These are phyloP conservation scores for Tolypocladium ovalisporum DNA, from an alignment of 2,329 filamentous ascomycete species.

Conservation along the genomic window DNA sequence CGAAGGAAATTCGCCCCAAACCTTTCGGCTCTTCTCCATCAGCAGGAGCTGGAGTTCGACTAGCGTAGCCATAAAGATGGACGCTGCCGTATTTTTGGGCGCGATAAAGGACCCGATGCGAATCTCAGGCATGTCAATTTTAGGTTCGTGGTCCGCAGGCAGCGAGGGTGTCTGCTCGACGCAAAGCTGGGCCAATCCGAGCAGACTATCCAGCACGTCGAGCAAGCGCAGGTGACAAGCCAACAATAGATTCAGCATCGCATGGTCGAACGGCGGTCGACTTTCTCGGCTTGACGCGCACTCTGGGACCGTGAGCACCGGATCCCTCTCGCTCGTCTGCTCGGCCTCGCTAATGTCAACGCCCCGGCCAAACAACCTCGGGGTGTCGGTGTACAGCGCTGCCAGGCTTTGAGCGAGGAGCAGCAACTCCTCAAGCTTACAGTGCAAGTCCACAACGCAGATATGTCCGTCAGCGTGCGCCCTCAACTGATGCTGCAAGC, in stretches of 20 bases:
- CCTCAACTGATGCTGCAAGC: slow-evolving; percentile 13
- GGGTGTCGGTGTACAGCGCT: slow-evolving; percentile 21
- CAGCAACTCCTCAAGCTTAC: slow-evolving; percentile 23
- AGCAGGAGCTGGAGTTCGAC: slow-evolving; percentile 18
- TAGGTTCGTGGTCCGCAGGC: slow-evolving; percentile 16
- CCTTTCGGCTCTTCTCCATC: slow-evolving; percentile 6
- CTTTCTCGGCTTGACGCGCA: background rate
- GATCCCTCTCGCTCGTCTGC: background rate
- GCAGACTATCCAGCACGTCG: slow-evolving; percentile 24
- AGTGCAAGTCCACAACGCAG: slow-evolving; percentile 12
- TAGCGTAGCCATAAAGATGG: slow-evolving; percentile 20
- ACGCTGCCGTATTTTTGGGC: slow-evolving; percentile 18
- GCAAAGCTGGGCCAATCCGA: slow-evolving; percentile 20
- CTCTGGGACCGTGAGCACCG: background rate
- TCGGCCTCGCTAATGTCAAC: background rate
- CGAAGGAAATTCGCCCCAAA: slow-evolving; percentile 5
- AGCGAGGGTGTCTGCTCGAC: slow-evolving; percentile 14
- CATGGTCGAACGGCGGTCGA: slow-evolving; percentile 15
- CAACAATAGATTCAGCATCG: slow-evolving; percentile 24
- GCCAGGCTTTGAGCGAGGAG: slow-evolving; percentile 21
- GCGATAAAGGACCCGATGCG: slow-evolving; percentile 27
- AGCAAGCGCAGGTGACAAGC: slow-evolving; percentile 25
- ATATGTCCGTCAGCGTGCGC: slow-evolving; percentile 12
- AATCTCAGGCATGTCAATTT: slow-evolving; percentile 26
- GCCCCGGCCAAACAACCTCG: slow-evolving; percentile 4